These are phyloP conservation scores for Cladophialophora yegresii DNA, from an alignment of 2,329 filamentous ascomycete genomes.

Conservation along the genomic window DNA sequence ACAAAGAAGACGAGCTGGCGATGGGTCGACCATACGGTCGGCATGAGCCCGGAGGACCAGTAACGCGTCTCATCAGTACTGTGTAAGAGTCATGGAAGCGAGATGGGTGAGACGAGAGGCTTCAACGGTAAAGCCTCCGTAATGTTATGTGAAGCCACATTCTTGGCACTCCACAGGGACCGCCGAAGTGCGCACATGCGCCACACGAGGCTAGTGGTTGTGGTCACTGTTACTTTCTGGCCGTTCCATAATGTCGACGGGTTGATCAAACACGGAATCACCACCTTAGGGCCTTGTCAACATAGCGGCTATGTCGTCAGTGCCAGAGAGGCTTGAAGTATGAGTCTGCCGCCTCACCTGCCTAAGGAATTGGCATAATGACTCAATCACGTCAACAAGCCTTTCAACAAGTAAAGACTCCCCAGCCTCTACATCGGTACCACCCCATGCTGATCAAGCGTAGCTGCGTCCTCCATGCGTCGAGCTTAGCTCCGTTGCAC, in stretches of 20 bases:
- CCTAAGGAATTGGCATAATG: constrained; percentile 36
- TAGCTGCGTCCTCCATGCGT: constrained; percentile 62
- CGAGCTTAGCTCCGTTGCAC: constrained; percentile 57
- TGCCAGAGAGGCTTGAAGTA: background rate
- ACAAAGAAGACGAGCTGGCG: background rate
- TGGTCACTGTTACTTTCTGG: background rate
- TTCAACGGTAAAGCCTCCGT: background rate
- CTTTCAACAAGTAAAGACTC: constrained; percentile 44
- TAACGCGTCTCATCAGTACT: background rate
- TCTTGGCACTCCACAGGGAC: background rate
- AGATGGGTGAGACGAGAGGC: background rate
- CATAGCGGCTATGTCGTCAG: background rate
- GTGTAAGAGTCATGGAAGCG: background rate
- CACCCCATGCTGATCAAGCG: constrained; percentile 23
- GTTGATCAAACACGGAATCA: background rate
- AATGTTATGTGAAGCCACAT: background rate
- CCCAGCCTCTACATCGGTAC: background rate
- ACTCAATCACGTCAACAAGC: constrained; percentile 45
- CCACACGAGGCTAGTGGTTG: background rate
- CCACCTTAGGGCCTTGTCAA: background rate
- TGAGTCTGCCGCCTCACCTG: background rate
- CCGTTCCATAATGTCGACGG: background rate
- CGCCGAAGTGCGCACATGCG: no score
- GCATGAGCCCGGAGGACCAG: background rate
- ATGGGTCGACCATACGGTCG: background rate